phyloP scores from a whole-genome alignment of 352 stramenopile genomes.

The Peronospora farinosa region DNA sequence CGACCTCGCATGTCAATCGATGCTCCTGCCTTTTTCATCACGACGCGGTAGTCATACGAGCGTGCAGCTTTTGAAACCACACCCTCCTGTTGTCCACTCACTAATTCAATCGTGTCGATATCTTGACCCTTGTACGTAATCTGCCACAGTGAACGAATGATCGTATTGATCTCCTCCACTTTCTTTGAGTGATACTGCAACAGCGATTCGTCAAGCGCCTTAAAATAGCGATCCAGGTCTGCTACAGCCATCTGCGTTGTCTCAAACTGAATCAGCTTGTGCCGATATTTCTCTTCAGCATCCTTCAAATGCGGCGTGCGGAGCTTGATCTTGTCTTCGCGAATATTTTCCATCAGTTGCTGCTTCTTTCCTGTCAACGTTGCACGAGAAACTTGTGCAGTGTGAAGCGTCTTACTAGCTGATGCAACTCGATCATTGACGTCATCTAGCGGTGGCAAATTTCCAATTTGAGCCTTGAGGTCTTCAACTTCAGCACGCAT shows the following conservation, averaged over 20 bases:
- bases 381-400: slow-evolving; percentile 32
- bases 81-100: slow-evolving; percentile 88
- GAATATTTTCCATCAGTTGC: slow-evolving; percentile 47
- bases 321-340: slow-evolving; percentile 58
- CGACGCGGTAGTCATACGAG: slow-evolving; percentile 98
- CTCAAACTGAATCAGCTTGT: slow-evolving; percentile 93
- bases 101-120: slow-evolving; percentile 98
- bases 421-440: slow-evolving; percentile 39
- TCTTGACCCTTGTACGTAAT: slow-evolving; percentile 99
- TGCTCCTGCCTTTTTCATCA: slow-evolving; percentile 96
- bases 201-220: slow-evolving; percentile 92
- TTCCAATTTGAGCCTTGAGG: slow-evolving; percentile 42
- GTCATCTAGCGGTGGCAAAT: slow-evolving; percentile 43
- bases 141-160: slow-evolving; percentile 96
- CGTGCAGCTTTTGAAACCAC: slow-evolving; percentile 45
- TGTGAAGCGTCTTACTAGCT: slow-evolving; percentile 27
- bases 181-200: slow-evolving; percentile 97
- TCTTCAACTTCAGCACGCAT: slow-evolving; percentile 33
- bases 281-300: slow-evolving; percentile 91
- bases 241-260: slow-evolving; percentile 93
- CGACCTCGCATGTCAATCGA: slow-evolving; percentile 98
- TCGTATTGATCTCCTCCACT: slow-evolving; percentile 99
- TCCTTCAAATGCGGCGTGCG: slow-evolving; percentile 79
- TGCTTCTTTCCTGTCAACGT: slow-evolving; percentile 46
- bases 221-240: slow-evolving; percentile 97